Conservation (phyloP, 2,329 filamentous ascomycete genomes). For the Sordariomycetes sp. region DNA sequence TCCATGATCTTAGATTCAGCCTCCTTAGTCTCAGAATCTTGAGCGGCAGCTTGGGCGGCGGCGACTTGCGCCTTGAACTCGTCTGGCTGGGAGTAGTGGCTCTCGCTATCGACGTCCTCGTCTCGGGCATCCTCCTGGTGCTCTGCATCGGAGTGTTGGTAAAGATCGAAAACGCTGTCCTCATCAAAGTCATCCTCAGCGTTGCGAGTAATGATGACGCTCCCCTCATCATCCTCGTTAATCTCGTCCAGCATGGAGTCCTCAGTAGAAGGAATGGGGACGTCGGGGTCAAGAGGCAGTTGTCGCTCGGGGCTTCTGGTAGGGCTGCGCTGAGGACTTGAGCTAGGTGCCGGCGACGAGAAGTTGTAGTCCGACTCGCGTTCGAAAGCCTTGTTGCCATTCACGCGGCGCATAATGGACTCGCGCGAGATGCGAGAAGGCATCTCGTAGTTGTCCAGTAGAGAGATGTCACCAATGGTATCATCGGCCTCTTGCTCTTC, state of each 20-base stretch:
- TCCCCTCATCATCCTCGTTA: conserved; percentile 39
- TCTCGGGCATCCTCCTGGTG: conserved; percentile 40
- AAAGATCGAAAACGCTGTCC: conserved; percentile 55
- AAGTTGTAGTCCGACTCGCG: conserved; percentile 55
- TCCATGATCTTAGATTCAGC: conserved; percentile 7
- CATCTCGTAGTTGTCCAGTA: conserved; percentile 53
- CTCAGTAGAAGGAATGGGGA: conserved; percentile 83
- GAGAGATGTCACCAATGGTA: conserved; percentile 49
- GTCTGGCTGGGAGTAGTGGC: conserved; percentile 26
- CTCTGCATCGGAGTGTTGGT: conserved; percentile 31
- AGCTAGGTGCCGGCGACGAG: conserved; percentile 50
- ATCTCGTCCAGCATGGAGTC: conserved; percentile 50
- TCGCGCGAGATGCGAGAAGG: conserved; percentile 82
- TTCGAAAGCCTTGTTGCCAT: conserved; percentile 50
- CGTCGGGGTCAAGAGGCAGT: conserved; percentile 69
- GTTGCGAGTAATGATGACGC: conserved; percentile 60
- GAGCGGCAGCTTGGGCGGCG: no score
- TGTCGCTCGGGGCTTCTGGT: conserved; percentile 40
- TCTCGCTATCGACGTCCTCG: conserved; percentile 33
- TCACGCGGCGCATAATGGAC: conserved; percentile 83
- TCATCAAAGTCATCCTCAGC: conserved; percentile 49
- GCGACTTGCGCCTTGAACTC: no score
- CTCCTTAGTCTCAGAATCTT: no score
- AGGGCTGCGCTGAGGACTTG: conserved; percentile 44
- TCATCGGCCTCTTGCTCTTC: conserved; percentile 56